These are phyloP conservation scores for Candida palmyrensis DNA, from an alignment of 805 yeast genomes.

Conservation along the genomic window DNA sequence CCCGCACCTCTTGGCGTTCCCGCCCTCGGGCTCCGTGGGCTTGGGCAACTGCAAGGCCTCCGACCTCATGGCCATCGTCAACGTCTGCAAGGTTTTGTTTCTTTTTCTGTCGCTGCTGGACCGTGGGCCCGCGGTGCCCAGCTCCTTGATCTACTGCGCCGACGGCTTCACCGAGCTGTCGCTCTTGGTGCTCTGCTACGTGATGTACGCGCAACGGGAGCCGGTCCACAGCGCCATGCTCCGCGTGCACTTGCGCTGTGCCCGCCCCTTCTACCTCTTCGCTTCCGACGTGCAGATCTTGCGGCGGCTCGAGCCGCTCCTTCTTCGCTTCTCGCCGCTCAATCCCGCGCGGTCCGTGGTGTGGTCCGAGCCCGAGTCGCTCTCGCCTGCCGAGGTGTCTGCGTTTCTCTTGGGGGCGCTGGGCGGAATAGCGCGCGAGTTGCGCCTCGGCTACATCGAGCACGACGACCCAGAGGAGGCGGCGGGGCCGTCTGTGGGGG, in stretches of 20 bases:
- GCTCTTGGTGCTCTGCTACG: constrained; percentile 61
- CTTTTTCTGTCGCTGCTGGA: constrained; percentile 26
- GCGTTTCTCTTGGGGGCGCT: constrained; percentile 23
- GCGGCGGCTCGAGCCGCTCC: constrained; percentile 56
- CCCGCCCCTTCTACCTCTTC: constrained; percentile 82
- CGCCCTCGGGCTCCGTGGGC: constrained; percentile 81
- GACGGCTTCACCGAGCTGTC: constrained; percentile 94
- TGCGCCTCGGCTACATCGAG: constrained; percentile 24
- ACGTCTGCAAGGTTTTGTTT: constrained; percentile 64
- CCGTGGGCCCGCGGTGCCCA: constrained; percentile 27
- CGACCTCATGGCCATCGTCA: constrained; percentile 59
- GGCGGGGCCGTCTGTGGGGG: constrained; percentile 4
- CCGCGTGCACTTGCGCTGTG: constrained; percentile 54
- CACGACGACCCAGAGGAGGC: constrained; percentile 15
- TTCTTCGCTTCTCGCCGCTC: constrained; percentile 57
- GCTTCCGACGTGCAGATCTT: constrained; percentile 67
- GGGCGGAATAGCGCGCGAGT: constrained; percentile 7
- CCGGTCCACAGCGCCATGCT: constrained; percentile 61
- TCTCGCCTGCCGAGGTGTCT: constrained; percentile 27
- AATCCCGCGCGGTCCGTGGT: constrained; percentile 9
- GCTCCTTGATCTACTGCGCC: constrained; percentile 65
- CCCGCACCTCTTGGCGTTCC: constrained; percentile 49
- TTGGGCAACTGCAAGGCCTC: constrained; percentile 64
- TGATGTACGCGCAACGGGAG: constrained; percentile 63
- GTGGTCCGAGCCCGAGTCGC: constrained; percentile 28